Percentiles rank a stretch among this genome's conserved stretches.
These are phyloP conservation scores for Pulveroboletus sp. DNA, from an alignment of 768 basidiomycete species.

Conservation along the genomic window DNA sequence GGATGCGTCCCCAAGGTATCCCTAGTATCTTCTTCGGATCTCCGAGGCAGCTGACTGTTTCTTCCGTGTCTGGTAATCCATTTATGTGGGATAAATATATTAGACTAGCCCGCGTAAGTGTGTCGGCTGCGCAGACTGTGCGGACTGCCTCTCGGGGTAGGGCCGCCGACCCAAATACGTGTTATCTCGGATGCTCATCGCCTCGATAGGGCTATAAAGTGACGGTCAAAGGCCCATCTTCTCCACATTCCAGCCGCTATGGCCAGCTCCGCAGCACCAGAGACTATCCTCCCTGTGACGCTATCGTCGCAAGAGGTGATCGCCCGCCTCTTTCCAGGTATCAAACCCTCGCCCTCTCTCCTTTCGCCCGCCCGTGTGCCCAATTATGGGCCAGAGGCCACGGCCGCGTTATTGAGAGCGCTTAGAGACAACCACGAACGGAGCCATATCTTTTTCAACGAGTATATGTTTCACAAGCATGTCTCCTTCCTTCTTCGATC, in stretches of 20 bases:
- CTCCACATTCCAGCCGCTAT: background rate
- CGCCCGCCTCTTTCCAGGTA: slow-evolving; percentile 29
- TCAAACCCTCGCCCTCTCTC: slow-evolving; percentile 28
- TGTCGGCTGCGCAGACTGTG: background rate
- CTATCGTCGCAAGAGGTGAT: slow-evolving; percentile 22
- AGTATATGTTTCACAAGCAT: slow-evolving; percentile 31
- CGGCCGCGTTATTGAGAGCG: slow-evolving; percentile 33
- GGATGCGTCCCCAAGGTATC: background rate
- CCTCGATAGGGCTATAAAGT: slow-evolving; percentile 8
- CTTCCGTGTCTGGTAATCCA: background rate
- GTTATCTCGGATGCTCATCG: slow-evolving; percentile 1
- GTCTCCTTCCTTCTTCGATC: background rate
- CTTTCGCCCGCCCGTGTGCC: slow-evolving; percentile 36
- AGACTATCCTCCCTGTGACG: slow-evolving; percentile 13
- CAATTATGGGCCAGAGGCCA: slow-evolving; percentile 37
- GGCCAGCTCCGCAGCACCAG: slow-evolving; percentile 27
- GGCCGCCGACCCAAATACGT: background rate
- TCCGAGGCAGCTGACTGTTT: background rate
- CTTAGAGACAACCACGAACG: slow-evolving; percentile 50
- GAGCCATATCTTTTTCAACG: slow-evolving; percentile 53
- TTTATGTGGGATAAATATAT: background rate
- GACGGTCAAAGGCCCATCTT: background rate
- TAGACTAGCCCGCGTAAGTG: background rate
- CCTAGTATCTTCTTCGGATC: background rate
- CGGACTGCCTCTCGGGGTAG: background rate